Base-by-base conservation (phyloP, 1,139 yeast species). In the Suhomyces anneliseae region DNA sequence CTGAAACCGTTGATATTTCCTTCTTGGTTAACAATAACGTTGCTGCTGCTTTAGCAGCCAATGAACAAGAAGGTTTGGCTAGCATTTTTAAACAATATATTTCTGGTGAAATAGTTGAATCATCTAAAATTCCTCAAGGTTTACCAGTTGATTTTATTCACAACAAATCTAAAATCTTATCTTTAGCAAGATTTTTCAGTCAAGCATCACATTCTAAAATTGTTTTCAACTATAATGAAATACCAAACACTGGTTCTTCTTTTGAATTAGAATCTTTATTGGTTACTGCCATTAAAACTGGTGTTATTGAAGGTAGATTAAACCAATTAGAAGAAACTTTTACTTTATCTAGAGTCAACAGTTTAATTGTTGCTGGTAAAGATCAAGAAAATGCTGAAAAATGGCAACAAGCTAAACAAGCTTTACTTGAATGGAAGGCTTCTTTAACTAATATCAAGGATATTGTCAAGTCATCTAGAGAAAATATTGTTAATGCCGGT, bases 261-360 rank as follows among this genome's bases (percentile, higher is more conserved):
- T 56, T 62, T 36, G 77, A 71, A 47, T 70, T 75, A 49, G 80
- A 76, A 59, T 60, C 67, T 41, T 66, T 74, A 50, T 65, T 76
- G 53, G 71, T 76, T 36, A 71, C 72, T 54, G 68, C 79, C 38
- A 75, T 76, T 54, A 74, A 73, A 56, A 66, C 72, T 11, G 74
- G 74, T 39, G 74, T 76, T 43, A 59, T 76, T 48, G 79, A 74
- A 60, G 81, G 80, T 46, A 74, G 73, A 56, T 70, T 76, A 56
- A 74, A 74, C 58, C 81, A 76, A 61, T 64, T 74, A 42, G 72
- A 70, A 36, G 68, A 71, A 53, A 63, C 69, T n/a, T 74, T 76
- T 59, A 62, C 68, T 50, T 71, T 76, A 56, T 69, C 70, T 35
- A 71, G 77, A 59, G 76, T 71, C 36, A 72, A 70, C 59, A 69